Evolutionary conservation across 441 rosid species (phyloP).

Genomic region (Kokia cookei): DNA sequence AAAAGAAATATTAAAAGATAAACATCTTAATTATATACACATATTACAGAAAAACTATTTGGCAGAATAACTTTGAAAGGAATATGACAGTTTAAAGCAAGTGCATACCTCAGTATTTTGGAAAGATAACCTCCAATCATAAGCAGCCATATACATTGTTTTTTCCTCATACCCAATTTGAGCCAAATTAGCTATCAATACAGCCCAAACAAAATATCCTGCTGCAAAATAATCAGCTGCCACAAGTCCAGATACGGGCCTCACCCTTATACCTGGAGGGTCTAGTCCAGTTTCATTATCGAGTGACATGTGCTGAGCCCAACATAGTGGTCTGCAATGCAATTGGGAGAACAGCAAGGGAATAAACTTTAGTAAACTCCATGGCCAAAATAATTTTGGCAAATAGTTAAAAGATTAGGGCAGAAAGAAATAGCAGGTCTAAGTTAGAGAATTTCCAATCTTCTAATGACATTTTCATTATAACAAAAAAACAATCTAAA

Average conservation of each 20-base stretch:
- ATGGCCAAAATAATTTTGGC: neutral
- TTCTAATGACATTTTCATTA: neutral
- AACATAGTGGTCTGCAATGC: constrained; percentile 40
- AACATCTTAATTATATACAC: neutral
- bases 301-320: constrained; percentile 50
- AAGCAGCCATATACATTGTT: constrained; percentile 55
- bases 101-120: constrained; percentile 46
- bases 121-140: constrained; percentile 50
- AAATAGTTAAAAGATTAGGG: neutral
- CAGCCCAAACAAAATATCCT: constrained; percentile 57
- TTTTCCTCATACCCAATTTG: constrained; percentile 50
- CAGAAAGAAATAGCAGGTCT: neutral
- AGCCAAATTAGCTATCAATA: constrained; percentile 47
- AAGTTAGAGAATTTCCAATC: neutral
- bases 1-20: neutral
- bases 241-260: constrained; percentile 47
- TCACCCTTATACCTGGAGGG: constrained; percentile 39
- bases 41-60: neutral
- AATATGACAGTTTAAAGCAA: neutral
- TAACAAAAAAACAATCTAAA: neutral
- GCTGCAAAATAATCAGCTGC: constrained; percentile 53
- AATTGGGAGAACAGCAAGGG: neutral
- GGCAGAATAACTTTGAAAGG: neutral
- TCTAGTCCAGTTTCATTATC: constrained; percentile 52
- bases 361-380: constrained; percentile 1